These are phyloP conservation scores for Podila clonocystis DNA, from an alignment of 192 early-diverging fungal species.

Conservation along the genomic window DNA sequence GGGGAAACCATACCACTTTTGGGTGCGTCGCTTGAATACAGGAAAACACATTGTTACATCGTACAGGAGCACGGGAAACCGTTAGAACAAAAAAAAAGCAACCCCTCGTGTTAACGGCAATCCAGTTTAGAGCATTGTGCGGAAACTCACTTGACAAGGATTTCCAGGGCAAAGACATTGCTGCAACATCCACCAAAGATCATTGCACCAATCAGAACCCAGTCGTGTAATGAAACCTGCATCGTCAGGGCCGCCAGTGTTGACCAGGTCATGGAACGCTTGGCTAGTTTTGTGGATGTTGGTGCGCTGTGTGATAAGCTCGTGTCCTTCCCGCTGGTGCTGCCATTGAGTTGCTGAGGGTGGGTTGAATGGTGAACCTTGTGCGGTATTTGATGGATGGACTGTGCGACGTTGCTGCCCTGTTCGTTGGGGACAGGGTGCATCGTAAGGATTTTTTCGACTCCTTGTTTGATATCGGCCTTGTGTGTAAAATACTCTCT, in stretches of 20 bases:
- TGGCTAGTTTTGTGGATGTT: not conserved
- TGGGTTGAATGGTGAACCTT: too few relatives aligned
- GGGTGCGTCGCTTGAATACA: constrained; percentile 57
- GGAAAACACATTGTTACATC: constrained; percentile 3
- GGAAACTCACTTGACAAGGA: constrained; percentile 69
- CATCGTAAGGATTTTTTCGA: too few relatives aligned
- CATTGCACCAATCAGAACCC: constrained; percentile 67
- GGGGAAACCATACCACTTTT: constrained; percentile 69
- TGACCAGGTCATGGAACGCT: not conserved
- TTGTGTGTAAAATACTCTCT: too few relatives aligned
- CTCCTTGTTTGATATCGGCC: too few relatives aligned
- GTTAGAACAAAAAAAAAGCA: constrained; percentile 1
- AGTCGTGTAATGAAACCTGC: constrained; percentile 39
- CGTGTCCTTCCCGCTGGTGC: too few relatives aligned
- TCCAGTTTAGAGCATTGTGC: not conserved
- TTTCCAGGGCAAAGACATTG: constrained; percentile 87
- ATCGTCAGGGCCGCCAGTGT: constrained; percentile 21
- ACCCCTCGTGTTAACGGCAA: not conserved
- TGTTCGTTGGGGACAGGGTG: too few relatives aligned
- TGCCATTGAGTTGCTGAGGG: too few relatives aligned
- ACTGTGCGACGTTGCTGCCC: too few relatives aligned
- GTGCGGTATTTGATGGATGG: too few relatives aligned
- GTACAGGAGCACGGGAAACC: not conserved
- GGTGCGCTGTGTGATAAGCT: too few relatives aligned
- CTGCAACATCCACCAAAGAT: constrained; percentile 93